Evolutionary conservation across 208 protist genomes (phyloP).

Genomic region (Blastocrithidia nonstop): DNA sequence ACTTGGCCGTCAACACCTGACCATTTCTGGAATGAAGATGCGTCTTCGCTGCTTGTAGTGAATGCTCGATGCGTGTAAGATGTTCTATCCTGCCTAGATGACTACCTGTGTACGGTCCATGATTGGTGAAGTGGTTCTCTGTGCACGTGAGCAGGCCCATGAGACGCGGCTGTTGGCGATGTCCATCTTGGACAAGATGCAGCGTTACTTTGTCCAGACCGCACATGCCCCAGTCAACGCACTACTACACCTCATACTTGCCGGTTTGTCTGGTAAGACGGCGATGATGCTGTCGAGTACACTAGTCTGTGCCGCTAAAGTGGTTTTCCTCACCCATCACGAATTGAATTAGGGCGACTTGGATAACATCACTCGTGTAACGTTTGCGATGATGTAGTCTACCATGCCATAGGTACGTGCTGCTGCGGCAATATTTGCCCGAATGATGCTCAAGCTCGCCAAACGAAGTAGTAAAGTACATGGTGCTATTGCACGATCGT

Average conservation of each 20-base stretch:
- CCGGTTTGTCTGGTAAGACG: constrained; percentile 63
- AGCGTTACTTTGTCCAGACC: constrained; percentile 41
- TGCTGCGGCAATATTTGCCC: constrained; percentile 55
- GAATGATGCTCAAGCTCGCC: constrained; percentile 70
- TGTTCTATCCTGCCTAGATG: constrained; percentile 59
- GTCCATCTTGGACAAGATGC: constrained; percentile 79
- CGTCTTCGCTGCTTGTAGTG: constrained; percentile 72
- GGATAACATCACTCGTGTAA: constrained; percentile 25
- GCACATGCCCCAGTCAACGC: constrained; percentile 45
- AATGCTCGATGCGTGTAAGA: constrained; percentile 78
- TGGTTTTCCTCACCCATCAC: constrained; percentile 58
- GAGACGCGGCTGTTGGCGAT: constrained; percentile 68
- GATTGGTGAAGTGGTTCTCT: constrained; percentile 61
- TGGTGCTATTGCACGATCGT: constrained; percentile 24
- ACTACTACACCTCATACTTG: constrained; percentile 55
- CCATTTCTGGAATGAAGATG: constrained; percentile 79
- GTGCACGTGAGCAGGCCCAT: constrained; percentile 62
- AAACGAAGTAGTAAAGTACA: constrained; percentile 47
- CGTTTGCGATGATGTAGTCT: constrained; percentile 72
- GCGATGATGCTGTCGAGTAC: constrained; percentile 60
- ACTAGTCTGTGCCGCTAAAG: constrained; percentile 72
- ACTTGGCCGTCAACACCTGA: constrained; percentile 60
- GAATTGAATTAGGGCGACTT: constrained; percentile 50
- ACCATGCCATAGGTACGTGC: constrained; percentile 40
- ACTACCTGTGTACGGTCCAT: constrained; percentile 27